Evolutionary conservation across 768 basidiomycete genomes (phyloP), one percentile per base, ranked within the genome.

Genomic region (Boletus bicolor): DNA sequence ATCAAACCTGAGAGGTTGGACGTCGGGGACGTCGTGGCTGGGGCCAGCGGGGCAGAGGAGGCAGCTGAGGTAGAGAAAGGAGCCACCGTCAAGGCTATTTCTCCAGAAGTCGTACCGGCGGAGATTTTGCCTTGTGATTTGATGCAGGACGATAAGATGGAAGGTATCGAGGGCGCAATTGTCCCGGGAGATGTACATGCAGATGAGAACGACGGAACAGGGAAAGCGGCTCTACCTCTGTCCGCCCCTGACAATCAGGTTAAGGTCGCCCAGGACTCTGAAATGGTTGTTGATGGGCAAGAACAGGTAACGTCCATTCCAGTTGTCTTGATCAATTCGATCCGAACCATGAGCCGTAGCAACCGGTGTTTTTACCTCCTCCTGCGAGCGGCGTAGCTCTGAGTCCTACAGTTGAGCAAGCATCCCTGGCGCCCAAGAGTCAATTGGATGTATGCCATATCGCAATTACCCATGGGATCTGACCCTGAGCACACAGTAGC

Each of bases 381-480:
- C 47, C 51, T n/a, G 21, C 51, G 30, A 50, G 49, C 4, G 49
- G 10, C 21, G 44, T 53, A 17, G 5, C 46, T 8, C 28, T 57
- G 26, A 64, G 56, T 49, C 61, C 66, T 49, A 46, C 26, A 4
- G 32, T 62, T 12, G 45, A 44, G 15, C 62, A 63, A 43, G 55
- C 44, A 26, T 32, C 58, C 19, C 48, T 58, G 44, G 59, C 45
- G 38, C 56, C 54, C 50, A 69, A 59, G 57, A 63, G 53, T 46
- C 68, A 70, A 55, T 45, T 68, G 42, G 68, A 68, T 59, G 68
- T 69, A 68, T 54, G 68, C 24, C 56, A 44, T 46, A 48, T 54
- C 49, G 35, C 52, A 36, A 49, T 63, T 52, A 36, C 32, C 15
- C 50, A 34, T 58, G 36, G 49, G 45, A 62, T 57, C 45, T 70